Conservation (phyloP, 169 alveolate genomes). For the Cryptosporidium bovis region DNA sequence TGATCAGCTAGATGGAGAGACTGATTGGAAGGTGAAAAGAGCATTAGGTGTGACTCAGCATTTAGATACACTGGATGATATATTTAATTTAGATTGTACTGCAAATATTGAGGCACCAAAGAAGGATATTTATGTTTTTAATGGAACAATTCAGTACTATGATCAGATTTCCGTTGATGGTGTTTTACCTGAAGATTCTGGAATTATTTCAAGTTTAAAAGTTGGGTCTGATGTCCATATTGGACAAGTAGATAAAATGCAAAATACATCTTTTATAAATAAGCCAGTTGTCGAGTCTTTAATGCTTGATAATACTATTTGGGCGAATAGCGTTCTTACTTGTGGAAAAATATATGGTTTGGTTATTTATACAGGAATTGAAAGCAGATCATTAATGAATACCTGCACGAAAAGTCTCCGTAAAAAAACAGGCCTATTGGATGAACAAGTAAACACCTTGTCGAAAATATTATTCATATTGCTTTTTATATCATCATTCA, state of each 20-base stretch:
- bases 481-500: slow-evolving; percentile 78
- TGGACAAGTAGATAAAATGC: slow-evolving; percentile 6
- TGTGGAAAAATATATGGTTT: slow-evolving; percentile 92
- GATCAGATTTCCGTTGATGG: slow-evolving; percentile 30
- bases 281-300: slow-evolving; percentile 29
- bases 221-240: background rate
- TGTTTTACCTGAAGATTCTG: slow-evolving; percentile 16
- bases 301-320: slow-evolving; percentile 91
- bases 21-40: slow-evolving; percentile 98
- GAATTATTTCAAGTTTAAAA: slow-evolving; percentile 22
- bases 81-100: slow-evolving; percentile 79
- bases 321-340: slow-evolving; percentile 97
- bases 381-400: slow-evolving; percentile 89
- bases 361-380: slow-evolving; percentile 94
- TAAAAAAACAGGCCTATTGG: slow-evolving; percentile 81
- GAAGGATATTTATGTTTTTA: slow-evolving; percentile 88
- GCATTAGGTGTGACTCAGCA: slow-evolving; percentile 89
- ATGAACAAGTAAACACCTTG: slow-evolving; percentile 81
- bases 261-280: background rate
- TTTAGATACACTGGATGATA: slow-evolving; percentile 79
- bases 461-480: slow-evolving; percentile 80
- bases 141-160: slow-evolving; percentile 84
- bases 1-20: slow-evolving; percentile 99
- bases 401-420: slow-evolving; percentile 71
- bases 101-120: slow-evolving; percentile 87